Evolutionary conservation across 108 stramenopile genomes (phyloP), one percentile per base, ranked within the genome.

Genomic region (Stephanodiscus triporus): DNA sequence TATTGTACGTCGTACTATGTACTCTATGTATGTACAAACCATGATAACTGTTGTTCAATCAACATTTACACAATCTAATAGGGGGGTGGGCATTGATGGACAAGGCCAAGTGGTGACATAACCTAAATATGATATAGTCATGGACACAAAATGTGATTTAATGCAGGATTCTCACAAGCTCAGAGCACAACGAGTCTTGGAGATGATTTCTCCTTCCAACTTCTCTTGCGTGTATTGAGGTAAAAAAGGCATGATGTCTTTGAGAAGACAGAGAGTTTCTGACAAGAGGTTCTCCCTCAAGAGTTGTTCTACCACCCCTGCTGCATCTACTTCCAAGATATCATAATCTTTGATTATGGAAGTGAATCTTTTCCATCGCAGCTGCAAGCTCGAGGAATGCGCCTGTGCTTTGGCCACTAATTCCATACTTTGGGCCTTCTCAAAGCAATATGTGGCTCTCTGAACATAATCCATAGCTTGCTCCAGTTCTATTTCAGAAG

Each of bases 391-490:
- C 32, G 32, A 34, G 32, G 32, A 34, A 34, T 34, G 32, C 32
- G 32, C 32, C 32, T 67, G 55, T 20, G 83, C 86, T 51, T 82
- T 87, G 40, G 42, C 51, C 23, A 36, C 62, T 23, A 80, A 56
- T 13, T 56, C 60, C 19, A 50, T 13, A 6, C 76, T 55, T 0
- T 67, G 62, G 30, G 72, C 79, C 59, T 81, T 45, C 53, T 77
- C 66, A 60, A 87, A 80, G 53, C 70, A 75, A 51, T 75, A 69
- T 16, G 82, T 70, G 7, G 86, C 79, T 50, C 71, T 70, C 16
- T 72, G 59, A 26, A 83, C 26, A n/a, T 62, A 26, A 19, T 36
- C 19, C 19, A 49, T 6, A 4, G 61, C 69, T 29, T 68, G 37
- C 2, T 53, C 27, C 32, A 47, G 19, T 20, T 45, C 40, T 17